These are phyloP conservation scores for Exophiala oligosperma DNA, from an alignment of 2,329 filamentous ascomycete genomes.

Conservation along the genomic window DNA sequence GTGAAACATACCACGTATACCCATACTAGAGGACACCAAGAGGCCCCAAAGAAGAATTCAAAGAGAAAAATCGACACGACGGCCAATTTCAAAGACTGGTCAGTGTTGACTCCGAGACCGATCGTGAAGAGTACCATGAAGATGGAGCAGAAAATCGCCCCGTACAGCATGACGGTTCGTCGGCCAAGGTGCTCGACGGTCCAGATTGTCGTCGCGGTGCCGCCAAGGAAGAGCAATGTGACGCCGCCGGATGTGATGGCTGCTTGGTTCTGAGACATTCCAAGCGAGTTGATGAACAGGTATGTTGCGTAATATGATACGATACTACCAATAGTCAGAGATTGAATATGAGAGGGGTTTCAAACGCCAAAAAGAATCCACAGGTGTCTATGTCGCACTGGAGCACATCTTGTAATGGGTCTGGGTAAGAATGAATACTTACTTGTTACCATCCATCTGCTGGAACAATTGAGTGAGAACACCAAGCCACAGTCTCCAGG, in stretches of 20 bases:
- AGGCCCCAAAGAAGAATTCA: slow-evolving; percentile 18
- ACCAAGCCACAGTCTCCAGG: slow-evolving; percentile 21
- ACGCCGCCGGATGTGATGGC: slow-evolving; percentile 20
- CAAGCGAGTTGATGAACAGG: slow-evolving; percentile 26
- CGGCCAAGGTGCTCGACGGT: slow-evolving; percentile 19
- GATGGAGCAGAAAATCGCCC: slow-evolving; percentile 16
- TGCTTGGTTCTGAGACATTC: slow-evolving; percentile 25
- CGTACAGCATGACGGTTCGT: slow-evolving; percentile 18
- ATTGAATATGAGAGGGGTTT: not conserved
- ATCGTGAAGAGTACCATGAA: slow-evolving; percentile 22
- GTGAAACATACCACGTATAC: slow-evolving; percentile 35
- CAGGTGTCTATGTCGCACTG: too few species aligned
- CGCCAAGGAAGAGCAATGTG: slow-evolving; percentile 17
- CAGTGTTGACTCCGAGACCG: slow-evolving; percentile 17
- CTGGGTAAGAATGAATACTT: too few species aligned
- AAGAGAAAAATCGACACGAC: slow-evolving; percentile 21
- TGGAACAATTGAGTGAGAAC: slow-evolving; percentile 20
- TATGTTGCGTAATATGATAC: slow-evolving; percentile 26
- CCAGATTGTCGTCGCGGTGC: slow-evolving; percentile 20
- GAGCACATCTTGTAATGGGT: too few species aligned
- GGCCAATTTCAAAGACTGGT: slow-evolving; percentile 15
- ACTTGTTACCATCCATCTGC: slow-evolving; percentile 21
- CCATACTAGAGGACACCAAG: slow-evolving; percentile 19
- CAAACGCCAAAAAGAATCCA: not conserved
- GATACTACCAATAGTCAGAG: too few species aligned